Conservation (phyloP, 1,284 basidiomycete species). For the Hymenochaete sp. region DNA sequence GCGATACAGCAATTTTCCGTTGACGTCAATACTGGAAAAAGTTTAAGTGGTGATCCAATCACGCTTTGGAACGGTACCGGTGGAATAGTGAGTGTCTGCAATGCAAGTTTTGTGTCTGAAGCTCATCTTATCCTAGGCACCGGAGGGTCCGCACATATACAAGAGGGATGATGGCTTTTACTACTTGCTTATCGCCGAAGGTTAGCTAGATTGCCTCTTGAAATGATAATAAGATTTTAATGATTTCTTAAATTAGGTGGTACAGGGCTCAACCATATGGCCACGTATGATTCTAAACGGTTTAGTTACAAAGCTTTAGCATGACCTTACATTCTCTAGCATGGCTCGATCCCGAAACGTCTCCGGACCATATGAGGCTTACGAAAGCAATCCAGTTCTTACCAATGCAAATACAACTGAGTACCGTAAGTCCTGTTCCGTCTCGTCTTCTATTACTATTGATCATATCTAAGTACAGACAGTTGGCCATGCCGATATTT, state of each 20-base stretch:
- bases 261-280: constrained; percentile 28
- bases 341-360: constrained; percentile 20
- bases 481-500: constrained; percentile 35
- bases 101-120: neutral
- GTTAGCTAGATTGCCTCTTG: too few relatives aligned
- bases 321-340: constrained; percentile 1
- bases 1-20: constrained; percentile 36
- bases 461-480: constrained; percentile 26
- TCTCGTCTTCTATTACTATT: neutral
- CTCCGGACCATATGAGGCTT: constrained; percentile 29
- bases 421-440: constrained; percentile 19
- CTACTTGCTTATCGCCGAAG: constrained; percentile 37
- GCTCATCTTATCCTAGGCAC: constrained; percentile 25
- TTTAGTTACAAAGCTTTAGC: neutral
- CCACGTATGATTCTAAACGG: constrained; percentile 20
- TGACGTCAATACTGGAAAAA: constrained; percentile 32
- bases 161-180: constrained; percentile 34
- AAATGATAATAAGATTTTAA: neutral
- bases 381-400: constrained; percentile 35
- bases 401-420: constrained; percentile 29
- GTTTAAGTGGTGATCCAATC: constrained; percentile 28
- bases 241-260: constrained; percentile 20
- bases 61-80: constrained; percentile 34
- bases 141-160: constrained; percentile 37
- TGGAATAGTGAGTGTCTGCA: constrained; percentile 22